Base-by-base conservation (phyloP, 495 filamentous ascomycete genomes). In the Podospora bellae-mahoneyi region DNA sequence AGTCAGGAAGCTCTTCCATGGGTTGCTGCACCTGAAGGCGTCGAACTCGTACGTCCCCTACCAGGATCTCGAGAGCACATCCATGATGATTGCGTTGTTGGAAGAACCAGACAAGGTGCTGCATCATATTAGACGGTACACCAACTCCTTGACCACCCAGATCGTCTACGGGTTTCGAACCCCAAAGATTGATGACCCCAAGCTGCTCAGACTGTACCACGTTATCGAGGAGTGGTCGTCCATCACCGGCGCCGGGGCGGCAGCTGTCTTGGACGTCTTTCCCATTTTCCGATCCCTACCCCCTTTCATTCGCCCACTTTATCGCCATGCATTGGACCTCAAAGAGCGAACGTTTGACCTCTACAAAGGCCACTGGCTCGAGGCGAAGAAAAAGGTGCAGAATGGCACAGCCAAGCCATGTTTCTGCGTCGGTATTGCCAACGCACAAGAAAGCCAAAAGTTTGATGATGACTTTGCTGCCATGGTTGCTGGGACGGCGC, bases 101-200 rank as follows among this genome's bases (percentile, higher is more conserved):
- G 72, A 76, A 3, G 15, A 68, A 10, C 71, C 74, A 15, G 13
- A 59, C 30, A 48, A 39, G 0, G 71, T 73, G 55, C 60, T 72
- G 54, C 56, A 70, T 4, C 74, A 76, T 58, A 65, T 76, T 18
- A 74, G 79, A 5, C 74, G 80, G 26, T 83, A 79, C 68, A 77
- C 78, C 4, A 78, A 78, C 39, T 77, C 80, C 0, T 64, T 83
- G 23, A 78, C 79, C 0, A 82, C 79, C 4, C 77, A 75, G 0
- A 82, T 83, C 71, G 74, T 81, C 5, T 83, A 78, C 61, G 81
- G 81, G 23, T 80, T 75, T 66, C 76, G 81, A 4, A 78, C 74
- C 13, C 2, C 82, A 18, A 7, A 18, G 3, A 58, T 58, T 19
- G 55, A 58, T 58, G 55, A 58, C n/a, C 19, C 55, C 3, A 58